phyloP scores from a whole-genome alignment of 768 basidiomycete species.

The Rickenella mellea region DNA sequence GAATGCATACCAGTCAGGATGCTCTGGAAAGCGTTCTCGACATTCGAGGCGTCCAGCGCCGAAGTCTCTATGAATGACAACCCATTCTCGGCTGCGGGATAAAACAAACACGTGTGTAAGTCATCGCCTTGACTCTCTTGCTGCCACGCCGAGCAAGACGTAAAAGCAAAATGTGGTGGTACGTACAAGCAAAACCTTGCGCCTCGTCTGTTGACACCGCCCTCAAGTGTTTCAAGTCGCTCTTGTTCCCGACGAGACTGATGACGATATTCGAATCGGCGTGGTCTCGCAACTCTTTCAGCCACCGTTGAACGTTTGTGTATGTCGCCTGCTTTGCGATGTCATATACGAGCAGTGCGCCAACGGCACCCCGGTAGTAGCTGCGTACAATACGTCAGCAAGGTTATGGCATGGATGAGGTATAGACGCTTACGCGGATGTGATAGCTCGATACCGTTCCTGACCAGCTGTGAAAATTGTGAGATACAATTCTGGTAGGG shows the following conservation, averaged over 20 bases:
- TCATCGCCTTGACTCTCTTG: no score
- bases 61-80: slow-evolving; percentile 43
- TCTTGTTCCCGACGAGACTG: slow-evolving; percentile 43
- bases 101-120: neutral
- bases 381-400: slow-evolving; percentile 11
- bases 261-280: slow-evolving; percentile 34
- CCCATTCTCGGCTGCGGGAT: slow-evolving; percentile 26
- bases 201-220: slow-evolving; percentile 47
- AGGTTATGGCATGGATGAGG: neutral
- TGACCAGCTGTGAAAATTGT: slow-evolving; percentile 27
- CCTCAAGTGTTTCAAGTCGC: slow-evolving; percentile 40
- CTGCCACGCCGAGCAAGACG: neutral
- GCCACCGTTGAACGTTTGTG: slow-evolving; percentile 41
- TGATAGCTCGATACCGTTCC: slow-evolving; percentile 41
- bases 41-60: slow-evolving; percentile 41
- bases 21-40: slow-evolving; percentile 44
- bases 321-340: slow-evolving; percentile 36
- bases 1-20: slow-evolving; percentile 34
- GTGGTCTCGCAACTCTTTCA: slow-evolving; percentile 46
- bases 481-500: neutral
- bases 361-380: slow-evolving; percentile 40
- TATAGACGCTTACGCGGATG: slow-evolving; percentile 26
- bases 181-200: slow-evolving; percentile 35
- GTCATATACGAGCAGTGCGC: slow-evolving; percentile 30
- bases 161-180: neutral